A percentile compares a stretch with the other conserved stretches of the same genome.
Evolutionary conservation across 169 alveolate genomes (phyloP).

Genomic region (Theileria parva): DNA sequence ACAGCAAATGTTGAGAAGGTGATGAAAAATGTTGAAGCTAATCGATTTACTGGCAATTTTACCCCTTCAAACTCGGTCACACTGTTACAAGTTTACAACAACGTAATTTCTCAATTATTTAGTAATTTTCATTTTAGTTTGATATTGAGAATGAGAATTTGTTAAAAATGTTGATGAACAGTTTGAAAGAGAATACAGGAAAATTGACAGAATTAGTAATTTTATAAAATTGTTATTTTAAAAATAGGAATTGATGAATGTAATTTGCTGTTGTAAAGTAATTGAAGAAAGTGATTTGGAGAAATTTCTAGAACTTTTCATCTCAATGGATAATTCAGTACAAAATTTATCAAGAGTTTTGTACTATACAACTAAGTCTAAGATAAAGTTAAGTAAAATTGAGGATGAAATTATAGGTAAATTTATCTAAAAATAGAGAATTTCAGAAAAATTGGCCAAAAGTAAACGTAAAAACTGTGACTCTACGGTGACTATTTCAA

Average conservation of each 20-base stretch:
- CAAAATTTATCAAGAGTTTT: constrained; percentile 18
- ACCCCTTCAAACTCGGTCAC: constrained; percentile 15
- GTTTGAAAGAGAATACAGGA: background rate
- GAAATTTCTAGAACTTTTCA: constrained; percentile 2
- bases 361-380: background rate
- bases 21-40: background rate
- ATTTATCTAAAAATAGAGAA: background rate
- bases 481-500: background rate
- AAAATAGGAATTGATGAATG: constrained; percentile 15
- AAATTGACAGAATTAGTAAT: constrained; percentile 13
- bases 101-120: background rate
- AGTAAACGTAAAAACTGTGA: background rate
- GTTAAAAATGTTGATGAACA: background rate
- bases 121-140: background rate
- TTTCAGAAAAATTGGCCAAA: background rate
- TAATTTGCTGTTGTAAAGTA: constrained; percentile 2
- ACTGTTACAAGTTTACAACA: constrained; percentile 28
- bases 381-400: background rate
- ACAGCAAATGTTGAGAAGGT: constrained; percentile 15
- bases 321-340: background rate
- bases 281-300: constrained; percentile 1
- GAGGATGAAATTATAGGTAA: background rate
- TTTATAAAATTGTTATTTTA: background rate
- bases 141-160: background rate
- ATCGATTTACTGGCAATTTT: constrained; percentile 8